Conservation (phyloP, 768 basidiomycete species). For the Neoboletus magnificus region DNA sequence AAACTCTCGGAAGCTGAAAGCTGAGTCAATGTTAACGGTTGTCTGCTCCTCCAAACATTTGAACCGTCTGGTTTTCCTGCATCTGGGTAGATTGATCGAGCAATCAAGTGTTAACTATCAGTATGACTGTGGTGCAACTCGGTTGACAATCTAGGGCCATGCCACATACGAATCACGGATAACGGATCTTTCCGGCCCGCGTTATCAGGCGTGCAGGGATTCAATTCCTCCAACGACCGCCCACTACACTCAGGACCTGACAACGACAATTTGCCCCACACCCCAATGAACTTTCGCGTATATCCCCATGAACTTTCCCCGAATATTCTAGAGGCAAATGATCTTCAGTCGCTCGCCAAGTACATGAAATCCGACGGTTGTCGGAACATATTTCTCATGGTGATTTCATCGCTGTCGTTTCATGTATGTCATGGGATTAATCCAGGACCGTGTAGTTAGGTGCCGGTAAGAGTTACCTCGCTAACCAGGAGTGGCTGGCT, state of each 20-base stretch:
- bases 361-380: constrained; percentile 70
- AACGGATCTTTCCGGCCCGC: constrained; percentile 1
- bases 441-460: constrained; percentile 46
- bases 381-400: constrained; percentile 72
- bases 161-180: no score
- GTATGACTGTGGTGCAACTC: no score
- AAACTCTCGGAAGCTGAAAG: not conserved
- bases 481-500: not conserved
- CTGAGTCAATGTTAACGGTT: not conserved
- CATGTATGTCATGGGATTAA: constrained; percentile 2
- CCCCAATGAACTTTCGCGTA: constrained; percentile 12
- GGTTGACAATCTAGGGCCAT: not conserved
- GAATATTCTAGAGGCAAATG: constrained; percentile 32
- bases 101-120: not conserved
- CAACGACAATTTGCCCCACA: not conserved
- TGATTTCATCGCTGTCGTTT: constrained; percentile 25
- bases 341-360: constrained; percentile 50
- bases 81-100: not conserved
- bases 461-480: constrained; percentile 47
- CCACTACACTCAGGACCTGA: not conserved
- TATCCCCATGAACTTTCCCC: constrained; percentile 4
- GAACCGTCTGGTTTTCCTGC: not conserved
- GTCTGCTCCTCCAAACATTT: not conserved
- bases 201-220: not conserved
- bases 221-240: not conserved